These are phyloP conservation scores for Lizanozyma gosingica DNA, from an alignment of 1,139 yeast species.

Conservation along the genomic window DNA sequence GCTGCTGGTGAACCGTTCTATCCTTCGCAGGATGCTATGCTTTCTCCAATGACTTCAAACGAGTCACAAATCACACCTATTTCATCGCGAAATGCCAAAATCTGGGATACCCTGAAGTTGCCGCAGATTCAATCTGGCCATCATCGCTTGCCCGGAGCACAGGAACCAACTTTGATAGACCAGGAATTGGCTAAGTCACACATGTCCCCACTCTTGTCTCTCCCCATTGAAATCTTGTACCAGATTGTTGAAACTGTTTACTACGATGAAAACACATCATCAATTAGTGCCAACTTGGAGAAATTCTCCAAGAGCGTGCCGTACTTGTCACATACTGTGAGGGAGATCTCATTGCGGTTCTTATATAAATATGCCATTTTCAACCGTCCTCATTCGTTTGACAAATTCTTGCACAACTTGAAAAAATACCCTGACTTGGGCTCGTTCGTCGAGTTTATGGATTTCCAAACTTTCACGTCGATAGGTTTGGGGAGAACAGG, in stretches of 20 bases:
- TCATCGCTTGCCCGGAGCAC: neutral
- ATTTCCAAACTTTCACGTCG: conserved; percentile 82
- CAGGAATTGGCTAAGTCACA: conserved; percentile 2
- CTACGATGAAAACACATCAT: conserved; percentile 29
- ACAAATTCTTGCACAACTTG: conserved; percentile 56
- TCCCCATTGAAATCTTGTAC: conserved; percentile 36
- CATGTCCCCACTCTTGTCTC: conserved; percentile 17
- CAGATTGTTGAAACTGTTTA: conserved; percentile 37
- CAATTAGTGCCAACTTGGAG: conserved; percentile 36
- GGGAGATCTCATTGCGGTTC: conserved; percentile 24
- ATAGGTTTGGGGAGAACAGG: conserved; percentile 87
- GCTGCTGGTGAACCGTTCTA: neutral
- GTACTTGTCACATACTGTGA: conserved; percentile 26
- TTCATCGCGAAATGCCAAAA: too few species aligned
- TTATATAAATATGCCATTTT: conserved; percentile 63
- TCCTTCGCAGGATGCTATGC: conserved; percentile 2
- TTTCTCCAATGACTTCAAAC: conserved; percentile 13
- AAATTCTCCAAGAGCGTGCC: conserved; percentile 34
- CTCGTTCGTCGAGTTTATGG: conserved; percentile 64
- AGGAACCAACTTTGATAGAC: neutral
- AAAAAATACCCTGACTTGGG: conserved; percentile 45
- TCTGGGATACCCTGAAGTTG: too few species aligned
- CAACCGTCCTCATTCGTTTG: conserved; percentile 77
- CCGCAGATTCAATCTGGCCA: too few species aligned
- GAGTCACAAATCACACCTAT: conserved; percentile 7